Conservation (phyloP, 495 filamentous ascomycete genomes). For the Penicillium maclennaniae region DNA sequence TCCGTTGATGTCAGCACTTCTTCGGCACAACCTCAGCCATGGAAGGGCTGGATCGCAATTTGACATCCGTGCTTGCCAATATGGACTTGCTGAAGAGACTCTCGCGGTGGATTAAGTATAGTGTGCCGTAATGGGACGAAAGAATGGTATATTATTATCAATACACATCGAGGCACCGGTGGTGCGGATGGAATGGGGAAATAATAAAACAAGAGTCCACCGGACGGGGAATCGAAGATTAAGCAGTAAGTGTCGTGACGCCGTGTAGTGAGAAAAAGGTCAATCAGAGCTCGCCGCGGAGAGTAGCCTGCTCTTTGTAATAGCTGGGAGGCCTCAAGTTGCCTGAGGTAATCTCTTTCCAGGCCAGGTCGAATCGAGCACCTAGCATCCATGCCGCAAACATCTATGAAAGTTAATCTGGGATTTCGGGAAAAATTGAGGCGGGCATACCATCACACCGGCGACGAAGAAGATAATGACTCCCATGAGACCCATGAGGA, state of each 20-base stretch:
- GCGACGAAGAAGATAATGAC: slow-evolving; percentile 59
- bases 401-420: slow-evolving; percentile 47
- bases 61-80: slow-evolving; percentile 87
- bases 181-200: slow-evolving; percentile 6
- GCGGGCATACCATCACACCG: slow-evolving; percentile 54
- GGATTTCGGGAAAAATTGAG: background rate
- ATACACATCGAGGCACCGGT: slow-evolving; percentile 27
- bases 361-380: slow-evolving; percentile 62
- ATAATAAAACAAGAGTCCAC: slow-evolving; percentile 32
- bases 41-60: slow-evolving; percentile 84
- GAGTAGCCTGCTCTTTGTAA: background rate
- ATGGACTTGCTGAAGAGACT: background rate
- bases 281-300: slow-evolving; percentile 23
- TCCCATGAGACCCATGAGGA: slow-evolving; percentile 59
- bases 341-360: slow-evolving; percentile 51
- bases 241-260: slow-evolving; percentile 33
- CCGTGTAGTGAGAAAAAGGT: slow-evolving; percentile 17
- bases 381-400: slow-evolving; percentile 64
- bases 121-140: slow-evolving; percentile 5
- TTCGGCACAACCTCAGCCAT: slow-evolving; percentile 96
- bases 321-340: slow-evolving; percentile 34
- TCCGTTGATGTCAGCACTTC: slow-evolving; percentile 61
- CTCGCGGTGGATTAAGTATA: background rate
- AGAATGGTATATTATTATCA: slow-evolving; percentile 33
- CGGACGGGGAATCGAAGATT: slow-evolving; percentile 30